These are phyloP conservation scores for Cladophialophora immunda DNA, from an alignment of 2,329 filamentous ascomycete species.

Conservation along the genomic window DNA sequence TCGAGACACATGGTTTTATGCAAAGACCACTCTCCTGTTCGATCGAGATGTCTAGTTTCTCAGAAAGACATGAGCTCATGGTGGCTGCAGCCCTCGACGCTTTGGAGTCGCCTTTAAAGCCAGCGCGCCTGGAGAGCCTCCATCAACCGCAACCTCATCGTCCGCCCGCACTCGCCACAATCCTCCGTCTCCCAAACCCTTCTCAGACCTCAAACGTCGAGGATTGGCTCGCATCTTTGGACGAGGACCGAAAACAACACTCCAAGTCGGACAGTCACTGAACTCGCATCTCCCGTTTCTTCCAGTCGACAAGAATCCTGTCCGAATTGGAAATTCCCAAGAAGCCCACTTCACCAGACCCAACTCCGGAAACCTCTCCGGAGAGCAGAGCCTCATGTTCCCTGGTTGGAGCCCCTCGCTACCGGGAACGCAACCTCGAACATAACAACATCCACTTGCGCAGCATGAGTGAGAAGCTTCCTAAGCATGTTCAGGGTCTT, in stretches of 20 bases:
- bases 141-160: slow-evolving; percentile 10
- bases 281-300: background rate
- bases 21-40: too few relatives aligned
- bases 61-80: too few relatives aligned
- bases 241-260: background rate
- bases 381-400: background rate
- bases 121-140: background rate
- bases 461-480: background rate
- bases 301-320: background rate
- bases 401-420: background rate
- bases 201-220: background rate
- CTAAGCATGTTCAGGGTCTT: background rate
- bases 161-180: slow-evolving; percentile 8
- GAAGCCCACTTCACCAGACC: background rate
- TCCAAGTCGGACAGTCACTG: background rate
- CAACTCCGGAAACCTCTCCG: background rate
- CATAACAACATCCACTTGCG: background rate
- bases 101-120: too few relatives aligned
- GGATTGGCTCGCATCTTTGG: background rate
- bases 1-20: too few relatives aligned
- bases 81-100: too few relatives aligned
- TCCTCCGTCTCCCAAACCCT: background rate
- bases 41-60: too few relatives aligned
- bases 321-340: background rate
- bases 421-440: background rate